Evolutionary conservation across 1,284 basidiomycete genomes (phyloP), one percentile per base, ranked within the genome.

Genomic region (Microstroma glucosiphilum): DNA sequence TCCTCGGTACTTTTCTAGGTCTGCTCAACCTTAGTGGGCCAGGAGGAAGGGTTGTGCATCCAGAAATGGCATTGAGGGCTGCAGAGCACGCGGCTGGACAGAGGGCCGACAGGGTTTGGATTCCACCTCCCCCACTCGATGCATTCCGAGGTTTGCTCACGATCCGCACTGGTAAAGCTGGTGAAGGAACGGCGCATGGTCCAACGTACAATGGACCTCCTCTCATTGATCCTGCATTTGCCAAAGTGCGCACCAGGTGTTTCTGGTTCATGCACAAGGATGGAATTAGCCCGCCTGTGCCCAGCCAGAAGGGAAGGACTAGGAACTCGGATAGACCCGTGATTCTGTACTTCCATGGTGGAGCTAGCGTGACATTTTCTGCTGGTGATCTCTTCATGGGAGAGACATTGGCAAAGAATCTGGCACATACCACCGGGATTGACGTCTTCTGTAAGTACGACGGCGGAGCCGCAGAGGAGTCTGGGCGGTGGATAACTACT

Each of bases 331-430:
- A 40, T 37, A 43, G 67, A 2, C 68, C 68, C 2, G 75, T 78
- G 40, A 48, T 76, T n/a, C 67, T 75, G 57, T 78, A 74, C 69
- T 75, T 77, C 70, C 56, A 78, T 59, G 76, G 76, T 25, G 76
- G 76, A 6, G 76, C 76, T 2, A 73, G 70, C 23, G 75, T 78
- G 26, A 76, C 73, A 1, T 72, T 78, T 60, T 69, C 67, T 13
- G 75, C 75, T 2, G 76, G 73, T 30, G 76, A 78, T 42, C 19
- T 69, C 40, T 75, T 75, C 62, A 72, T 77, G 70, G 75, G 76
- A 21, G 64, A 68, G 60, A 66, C 66, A 19, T 62, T 78, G 6
- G 68, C 69, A n/a, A 64, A 63, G 55, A 73, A 66, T 23, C 61
- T 77, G 17, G 65, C 76, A 7, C 62, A 65, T 40, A 62, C 49